phyloP scores from a whole-genome alignment of 1,139 yeast genomes.

The Geotrichum europaeum region DNA sequence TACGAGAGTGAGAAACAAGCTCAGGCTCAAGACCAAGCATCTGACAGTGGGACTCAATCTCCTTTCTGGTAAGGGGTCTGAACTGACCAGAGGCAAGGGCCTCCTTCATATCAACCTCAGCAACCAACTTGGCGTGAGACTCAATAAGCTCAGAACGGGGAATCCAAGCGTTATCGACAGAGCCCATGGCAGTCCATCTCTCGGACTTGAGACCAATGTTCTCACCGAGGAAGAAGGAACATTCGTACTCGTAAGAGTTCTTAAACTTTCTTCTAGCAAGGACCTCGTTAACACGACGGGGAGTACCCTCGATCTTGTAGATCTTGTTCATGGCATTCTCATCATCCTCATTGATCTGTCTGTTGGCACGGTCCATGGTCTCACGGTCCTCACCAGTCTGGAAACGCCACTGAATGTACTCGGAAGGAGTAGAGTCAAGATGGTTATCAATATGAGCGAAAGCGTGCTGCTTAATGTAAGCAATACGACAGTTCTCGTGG shows the following conservation, averaged over 20 bases:
- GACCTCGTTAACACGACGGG: slow-evolving; percentile 94
- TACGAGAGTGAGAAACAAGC: slow-evolving; percentile 98
- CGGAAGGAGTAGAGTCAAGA: slow-evolving; percentile 98
- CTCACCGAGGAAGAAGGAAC: slow-evolving; percentile 95
- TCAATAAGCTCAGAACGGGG: slow-evolving; percentile 99
- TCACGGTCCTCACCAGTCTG: slow-evolving; percentile 99
- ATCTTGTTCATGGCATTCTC: slow-evolving; percentile 98
- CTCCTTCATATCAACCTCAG: slow-evolving; percentile 99
- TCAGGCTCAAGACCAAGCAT: slow-evolving; percentile 98
- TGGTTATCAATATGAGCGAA: slow-evolving; percentile 98
- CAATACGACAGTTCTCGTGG: slow-evolving; percentile 99
- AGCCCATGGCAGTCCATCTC: slow-evolving; percentile 99
- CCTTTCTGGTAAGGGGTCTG: slow-evolving; percentile 99
- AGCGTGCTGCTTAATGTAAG: slow-evolving; percentile 99
- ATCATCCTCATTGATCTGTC: slow-evolving; percentile 95
- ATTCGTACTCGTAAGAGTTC: slow-evolving; percentile 99
- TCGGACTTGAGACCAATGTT: slow-evolving; percentile 98
- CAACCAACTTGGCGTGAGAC: slow-evolving; percentile 98
- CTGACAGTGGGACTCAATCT: slow-evolving; percentile 97
- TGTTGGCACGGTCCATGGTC: slow-evolving; percentile 99
- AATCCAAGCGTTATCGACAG: slow-evolving; percentile 99
- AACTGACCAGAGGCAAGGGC: slow-evolving; percentile 99
- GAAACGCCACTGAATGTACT: slow-evolving; percentile 99
- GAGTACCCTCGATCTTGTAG: slow-evolving; percentile 97
- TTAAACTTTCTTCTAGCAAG: slow-evolving; percentile 99